Evolutionary conservation across 179 eudicot species (phyloP).

Genomic region (Silene coronaria): DNA sequence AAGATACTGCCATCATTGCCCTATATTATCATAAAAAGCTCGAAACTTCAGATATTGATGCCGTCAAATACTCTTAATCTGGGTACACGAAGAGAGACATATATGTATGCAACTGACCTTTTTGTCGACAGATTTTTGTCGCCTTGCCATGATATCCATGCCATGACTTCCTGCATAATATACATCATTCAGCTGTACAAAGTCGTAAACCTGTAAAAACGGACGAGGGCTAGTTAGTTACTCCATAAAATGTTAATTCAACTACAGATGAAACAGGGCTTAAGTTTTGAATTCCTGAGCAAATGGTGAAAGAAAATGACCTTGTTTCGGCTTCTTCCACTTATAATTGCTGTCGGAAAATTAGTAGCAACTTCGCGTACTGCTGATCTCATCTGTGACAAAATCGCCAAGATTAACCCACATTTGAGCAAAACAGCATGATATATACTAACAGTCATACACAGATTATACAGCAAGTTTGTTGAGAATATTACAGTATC

Average conservation of each 20-base stretch:
- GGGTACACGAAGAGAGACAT: background rate
- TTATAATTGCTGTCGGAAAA: constrained; percentile 85
- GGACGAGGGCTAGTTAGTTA: background rate
- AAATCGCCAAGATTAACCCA: background rate
- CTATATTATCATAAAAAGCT: constrained; percentile 27
- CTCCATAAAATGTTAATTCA: background rate
- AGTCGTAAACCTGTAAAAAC: constrained; percentile 52
- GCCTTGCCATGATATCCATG: constrained; percentile 69
- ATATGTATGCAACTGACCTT: constrained; percentile 32
- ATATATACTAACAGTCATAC: background rate
- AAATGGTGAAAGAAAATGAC: constrained; percentile 23
- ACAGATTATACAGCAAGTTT: background rate
- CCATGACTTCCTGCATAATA: constrained; percentile 98
- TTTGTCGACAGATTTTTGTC: constrained; percentile 33
- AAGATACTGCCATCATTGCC: constrained; percentile 56
- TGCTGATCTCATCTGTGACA: constrained; percentile 71
- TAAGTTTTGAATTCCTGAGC: background rate
- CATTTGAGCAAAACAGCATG: background rate
- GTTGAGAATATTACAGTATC: constrained; percentile 39
- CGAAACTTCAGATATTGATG: background rate
- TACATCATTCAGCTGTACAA: constrained; percentile 69
- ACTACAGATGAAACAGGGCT: background rate
- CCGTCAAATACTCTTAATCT: background rate
- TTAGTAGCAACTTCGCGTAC: constrained; percentile 58
- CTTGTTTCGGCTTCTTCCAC: constrained; percentile 86